Evolutionary conservation across 2,329 filamentous ascomycete species (phyloP).

Genomic region (Fusarium temperatum): DNA sequence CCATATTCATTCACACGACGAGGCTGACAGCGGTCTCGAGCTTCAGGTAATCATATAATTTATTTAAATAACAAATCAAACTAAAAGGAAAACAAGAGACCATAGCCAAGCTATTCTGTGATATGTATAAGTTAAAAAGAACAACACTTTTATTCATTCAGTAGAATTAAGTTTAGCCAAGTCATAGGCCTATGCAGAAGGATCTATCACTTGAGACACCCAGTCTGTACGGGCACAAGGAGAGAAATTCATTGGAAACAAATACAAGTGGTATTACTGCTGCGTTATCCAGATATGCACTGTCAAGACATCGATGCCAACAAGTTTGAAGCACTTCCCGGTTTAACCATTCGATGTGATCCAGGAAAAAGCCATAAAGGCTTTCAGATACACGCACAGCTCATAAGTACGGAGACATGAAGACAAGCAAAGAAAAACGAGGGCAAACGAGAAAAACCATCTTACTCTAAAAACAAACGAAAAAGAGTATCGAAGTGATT

Average conservation of each 20-base stretch:
- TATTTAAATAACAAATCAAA: no score
- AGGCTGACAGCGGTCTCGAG: neutral
- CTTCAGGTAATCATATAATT: neutral
- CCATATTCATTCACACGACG: neutral
- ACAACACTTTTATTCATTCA: neutral
- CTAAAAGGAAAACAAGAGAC: rapidly evolving
- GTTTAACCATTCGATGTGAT: neutral
- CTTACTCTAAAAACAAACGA: no score
- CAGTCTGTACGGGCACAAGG: neutral
- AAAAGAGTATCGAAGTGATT: neutral
- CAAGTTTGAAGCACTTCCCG: neutral
- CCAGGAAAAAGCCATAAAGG: neutral
- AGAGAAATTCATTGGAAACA: neutral
- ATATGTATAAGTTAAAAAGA: neutral
- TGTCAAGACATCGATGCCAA: neutral
- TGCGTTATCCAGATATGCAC: neutral
- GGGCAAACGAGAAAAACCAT: neutral
- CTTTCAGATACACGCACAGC: neutral
- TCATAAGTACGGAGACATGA: no score
- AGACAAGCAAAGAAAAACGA: neutral
- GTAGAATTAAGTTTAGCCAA: neutral
- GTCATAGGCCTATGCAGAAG: neutral
- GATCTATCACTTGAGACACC: neutral
- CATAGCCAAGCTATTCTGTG: neutral
- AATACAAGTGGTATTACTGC: no score